Evolutionary conservation across 345 rosid genomes (phyloP).

Genomic region (Alliaria petiolata): DNA sequence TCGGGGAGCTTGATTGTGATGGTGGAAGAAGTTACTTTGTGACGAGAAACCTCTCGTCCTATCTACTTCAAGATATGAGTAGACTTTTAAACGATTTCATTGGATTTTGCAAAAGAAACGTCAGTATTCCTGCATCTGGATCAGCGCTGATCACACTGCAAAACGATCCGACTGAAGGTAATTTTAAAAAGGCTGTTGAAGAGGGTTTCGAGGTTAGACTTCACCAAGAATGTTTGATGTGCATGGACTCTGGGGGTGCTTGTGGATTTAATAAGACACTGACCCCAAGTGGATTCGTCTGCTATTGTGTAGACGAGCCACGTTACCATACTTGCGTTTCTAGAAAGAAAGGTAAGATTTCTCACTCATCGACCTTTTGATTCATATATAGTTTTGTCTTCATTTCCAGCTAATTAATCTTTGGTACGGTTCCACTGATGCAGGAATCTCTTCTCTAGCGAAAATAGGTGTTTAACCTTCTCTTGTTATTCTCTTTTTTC

Average conservation of each 20-base stretch:
- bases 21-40: not conserved
- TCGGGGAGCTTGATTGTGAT: not conserved
- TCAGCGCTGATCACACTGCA: not conserved
- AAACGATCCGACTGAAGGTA: rapidly evolving
- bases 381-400: too few species aligned
- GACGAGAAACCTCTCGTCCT: not conserved
- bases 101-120: not conserved
- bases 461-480: too few species aligned
- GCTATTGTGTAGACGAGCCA: slow-evolving; percentile 3
- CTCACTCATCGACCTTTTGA: too few species aligned
- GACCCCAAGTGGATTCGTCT: not conserved
- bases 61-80: rapidly evolving
- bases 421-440: too few species aligned
- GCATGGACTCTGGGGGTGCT: slow-evolving; percentile 11
- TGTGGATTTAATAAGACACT: slow-evolving; percentile 32
- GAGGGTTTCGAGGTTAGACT: slow-evolving; percentile 29
- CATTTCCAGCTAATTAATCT: too few species aligned
- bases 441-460: too few species aligned
- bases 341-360: not conserved
- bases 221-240: not conserved
- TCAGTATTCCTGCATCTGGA: slow-evolving; percentile 5
- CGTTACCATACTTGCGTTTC: not conserved
- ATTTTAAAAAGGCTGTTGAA: slow-evolving; percentile 10
- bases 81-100: not conserved
- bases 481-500: too few species aligned